Evolutionary conservation across 805 yeast genomes (phyloP).

Genomic region (Kregervanrija pseudodelftensis): DNA sequence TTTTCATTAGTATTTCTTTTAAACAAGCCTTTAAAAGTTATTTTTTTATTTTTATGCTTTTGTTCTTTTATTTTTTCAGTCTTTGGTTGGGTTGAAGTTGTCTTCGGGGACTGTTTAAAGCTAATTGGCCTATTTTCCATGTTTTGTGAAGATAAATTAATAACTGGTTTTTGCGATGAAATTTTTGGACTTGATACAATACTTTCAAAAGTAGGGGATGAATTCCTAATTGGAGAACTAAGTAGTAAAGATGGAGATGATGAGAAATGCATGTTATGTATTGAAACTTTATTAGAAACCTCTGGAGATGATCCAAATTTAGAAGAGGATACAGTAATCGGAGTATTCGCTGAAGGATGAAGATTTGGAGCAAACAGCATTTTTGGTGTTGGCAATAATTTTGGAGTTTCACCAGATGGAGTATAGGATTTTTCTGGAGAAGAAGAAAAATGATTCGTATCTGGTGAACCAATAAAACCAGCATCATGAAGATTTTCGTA

Average conservation of each 20-base stretch:
- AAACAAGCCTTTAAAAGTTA: slow-evolving; percentile 25
- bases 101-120: background rate
- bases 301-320: too few species aligned
- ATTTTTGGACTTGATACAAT: slow-evolving; percentile 3
- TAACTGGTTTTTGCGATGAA: background rate
- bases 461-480: too few species aligned
- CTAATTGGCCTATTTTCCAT: background rate
- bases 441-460: too few species aligned
- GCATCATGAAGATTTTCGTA: too few species aligned
- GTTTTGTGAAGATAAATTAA: slow-evolving; percentile 4
- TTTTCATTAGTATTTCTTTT: slow-evolving; percentile 9
- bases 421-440: too few species aligned
- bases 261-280: background rate
- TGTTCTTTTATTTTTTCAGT: background rate
- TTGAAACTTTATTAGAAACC: too few species aligned
- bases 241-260: slow-evolving; percentile 6
- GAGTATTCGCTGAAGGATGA: background rate
- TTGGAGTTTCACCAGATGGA: too few species aligned
- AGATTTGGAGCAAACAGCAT: slow-evolving; percentile 5
- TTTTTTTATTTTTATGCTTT: slow-evolving; percentile 15
- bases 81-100: background rate
- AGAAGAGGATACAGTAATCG: too few species aligned
- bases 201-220: slow-evolving; percentile 11
- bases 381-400: background rate
- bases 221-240: slow-evolving; percentile 8